Conservation (phyloP, 1,284 basidiomycete genomes). For the Boletus holoroseus region DNA sequence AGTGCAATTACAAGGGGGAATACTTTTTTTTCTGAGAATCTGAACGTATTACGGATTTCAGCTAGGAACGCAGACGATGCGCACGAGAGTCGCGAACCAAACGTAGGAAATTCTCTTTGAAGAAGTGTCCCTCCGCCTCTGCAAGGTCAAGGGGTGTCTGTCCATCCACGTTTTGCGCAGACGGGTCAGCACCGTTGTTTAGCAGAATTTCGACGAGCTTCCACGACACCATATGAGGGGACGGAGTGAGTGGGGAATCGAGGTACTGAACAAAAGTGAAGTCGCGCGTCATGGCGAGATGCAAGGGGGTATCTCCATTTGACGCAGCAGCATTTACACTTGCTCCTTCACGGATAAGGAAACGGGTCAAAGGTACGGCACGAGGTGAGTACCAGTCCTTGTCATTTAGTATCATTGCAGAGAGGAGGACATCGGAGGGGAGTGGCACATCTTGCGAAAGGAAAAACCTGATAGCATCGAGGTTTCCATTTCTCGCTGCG, state of each 20-base stretch:
- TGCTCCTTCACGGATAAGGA: neutral
- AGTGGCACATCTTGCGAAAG: neutral
- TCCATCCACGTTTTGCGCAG: neutral
- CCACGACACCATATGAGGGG: no score
- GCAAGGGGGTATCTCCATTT: neutral
- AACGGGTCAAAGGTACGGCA: accelerated
- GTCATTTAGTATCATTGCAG: no score
- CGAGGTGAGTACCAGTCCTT: no score
- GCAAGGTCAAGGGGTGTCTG: constrained; percentile 1
- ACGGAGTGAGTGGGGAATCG: no score
- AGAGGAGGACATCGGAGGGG: constrained; percentile 3
- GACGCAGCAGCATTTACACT: neutral
- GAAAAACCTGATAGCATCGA: neutral
- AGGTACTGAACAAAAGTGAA: no score
- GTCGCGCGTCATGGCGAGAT: neutral
- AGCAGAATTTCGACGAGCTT: neutral
- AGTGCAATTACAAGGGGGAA: no score
- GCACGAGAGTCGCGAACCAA: neutral
- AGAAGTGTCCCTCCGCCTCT: neutral
- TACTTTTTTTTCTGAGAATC: no score
- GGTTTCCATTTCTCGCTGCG: neutral
- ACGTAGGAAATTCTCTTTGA: constrained; percentile 3
- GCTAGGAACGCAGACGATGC: no score
- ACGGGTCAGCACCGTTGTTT: constrained; percentile 5
- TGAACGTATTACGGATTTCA: no score